Evolutionary conservation across 805 yeast genomes (phyloP).

Genomic region (Candida caryicola): DNA sequence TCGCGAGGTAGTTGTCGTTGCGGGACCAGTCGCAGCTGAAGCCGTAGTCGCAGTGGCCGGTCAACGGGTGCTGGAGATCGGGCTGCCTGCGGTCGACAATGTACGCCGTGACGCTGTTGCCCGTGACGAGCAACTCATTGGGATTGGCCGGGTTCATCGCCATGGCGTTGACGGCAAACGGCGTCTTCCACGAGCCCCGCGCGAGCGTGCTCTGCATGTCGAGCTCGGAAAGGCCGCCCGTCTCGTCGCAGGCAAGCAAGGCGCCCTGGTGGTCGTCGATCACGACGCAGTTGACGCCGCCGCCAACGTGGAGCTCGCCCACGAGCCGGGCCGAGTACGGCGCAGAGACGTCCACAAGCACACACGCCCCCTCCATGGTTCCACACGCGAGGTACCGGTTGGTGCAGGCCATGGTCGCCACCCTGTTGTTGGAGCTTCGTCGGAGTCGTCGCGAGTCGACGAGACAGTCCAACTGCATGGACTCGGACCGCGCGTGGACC

Average conservation of each 20-base stretch:
- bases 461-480: slow-evolving; percentile 38
- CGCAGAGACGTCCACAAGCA: slow-evolving; percentile 34
- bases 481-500: slow-evolving; percentile 7
- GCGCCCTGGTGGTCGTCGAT: slow-evolving; percentile 29
- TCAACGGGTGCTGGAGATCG: slow-evolving; percentile 9
- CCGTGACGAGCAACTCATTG: slow-evolving; percentile 45
- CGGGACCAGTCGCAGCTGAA: slow-evolving; percentile 60
- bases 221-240: slow-evolving; percentile 38
- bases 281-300: slow-evolving; percentile 51
- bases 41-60: slow-evolving; percentile 55
- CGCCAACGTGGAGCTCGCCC: slow-evolving; percentile 40
- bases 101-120: slow-evolving; percentile 45
- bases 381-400: slow-evolving; percentile 47
- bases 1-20: slow-evolving; percentile 43
- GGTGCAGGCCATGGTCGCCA: slow-evolving; percentile 49
- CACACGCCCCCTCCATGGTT: slow-evolving; percentile 51
- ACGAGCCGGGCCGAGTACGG: slow-evolving; percentile 13
- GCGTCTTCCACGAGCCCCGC: slow-evolving; percentile 19
- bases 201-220: slow-evolving; percentile 27
- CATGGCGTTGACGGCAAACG: slow-evolving; percentile 52
- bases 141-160: slow-evolving; percentile 39
- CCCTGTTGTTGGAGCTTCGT: slow-evolving; percentile 34
- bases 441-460: slow-evolving; percentile 32
- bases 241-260: slow-evolving; percentile 51
- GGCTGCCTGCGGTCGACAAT: slow-evolving; percentile 43